Evolutionary conservation across 306 rosid genomes (phyloP).

Genomic region (Acmispon strigosus): DNA sequence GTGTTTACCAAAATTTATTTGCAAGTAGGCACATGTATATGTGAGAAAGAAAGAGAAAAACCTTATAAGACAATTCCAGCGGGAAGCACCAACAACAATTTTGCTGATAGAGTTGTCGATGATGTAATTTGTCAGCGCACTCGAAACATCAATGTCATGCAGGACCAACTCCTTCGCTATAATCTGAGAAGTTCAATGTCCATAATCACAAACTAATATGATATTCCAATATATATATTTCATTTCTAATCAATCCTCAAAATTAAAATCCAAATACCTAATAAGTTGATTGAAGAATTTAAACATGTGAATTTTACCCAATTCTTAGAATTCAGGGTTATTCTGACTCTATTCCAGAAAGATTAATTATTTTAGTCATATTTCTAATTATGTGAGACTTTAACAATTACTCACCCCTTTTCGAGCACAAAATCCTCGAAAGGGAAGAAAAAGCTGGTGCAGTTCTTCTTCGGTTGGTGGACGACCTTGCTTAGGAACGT

Average conservation of each 20-base stretch:
- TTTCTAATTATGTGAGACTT: too few species aligned
- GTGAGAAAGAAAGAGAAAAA: constrained; percentile 8
- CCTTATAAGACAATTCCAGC: constrained; percentile 49
- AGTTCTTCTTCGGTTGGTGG: constrained; percentile 53
- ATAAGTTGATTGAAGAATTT: not conserved
- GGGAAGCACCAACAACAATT: constrained; percentile 68
- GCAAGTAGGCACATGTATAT: not conserved
- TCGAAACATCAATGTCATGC: constrained; percentile 56
- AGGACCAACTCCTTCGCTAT: constrained; percentile 58
- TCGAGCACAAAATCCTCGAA: constrained; percentile 68
- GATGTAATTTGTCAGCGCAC: constrained; percentile 43
- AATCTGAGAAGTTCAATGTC: constrained; percentile 38
- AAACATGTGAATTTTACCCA: not conserved
- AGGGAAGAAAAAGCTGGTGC: constrained; percentile 66
- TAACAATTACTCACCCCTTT: constrained; percentile 51
- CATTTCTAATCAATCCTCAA: too few species aligned
- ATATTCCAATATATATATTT: too few species aligned
- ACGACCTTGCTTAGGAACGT: constrained; percentile 33
- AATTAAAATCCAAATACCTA: not conserved
- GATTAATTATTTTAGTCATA: too few species aligned
- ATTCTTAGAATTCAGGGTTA: too few species aligned
- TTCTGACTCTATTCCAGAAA: too few species aligned
- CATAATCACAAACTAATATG: not conserved
- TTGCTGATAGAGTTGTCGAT: constrained; percentile 36
- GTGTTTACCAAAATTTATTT: not conserved